A percentile compares a stretch with the other conserved stretches of the same genome.
Conservation (phyloP, 2,329 filamentous ascomycete species). For the Fusarium anguioides region DNA sequence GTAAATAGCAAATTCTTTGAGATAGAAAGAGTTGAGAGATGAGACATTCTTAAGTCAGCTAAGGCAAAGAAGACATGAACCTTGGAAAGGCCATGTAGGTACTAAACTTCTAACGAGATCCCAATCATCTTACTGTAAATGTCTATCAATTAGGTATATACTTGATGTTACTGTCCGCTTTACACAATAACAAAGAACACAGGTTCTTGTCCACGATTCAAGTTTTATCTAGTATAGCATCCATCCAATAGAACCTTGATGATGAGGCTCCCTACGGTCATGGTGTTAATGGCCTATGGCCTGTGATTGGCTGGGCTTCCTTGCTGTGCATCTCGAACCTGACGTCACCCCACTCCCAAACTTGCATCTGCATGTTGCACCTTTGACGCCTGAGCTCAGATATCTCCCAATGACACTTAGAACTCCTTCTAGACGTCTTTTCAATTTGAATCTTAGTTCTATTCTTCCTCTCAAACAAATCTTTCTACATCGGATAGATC, state of each 20-base stretch:
- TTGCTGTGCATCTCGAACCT: constrained; percentile 25
- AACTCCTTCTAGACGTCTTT: constrained; percentile 14
- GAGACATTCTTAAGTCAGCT: neutral
- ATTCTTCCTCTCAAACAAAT: neutral
- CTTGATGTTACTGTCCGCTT: no score
- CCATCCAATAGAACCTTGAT: no score
- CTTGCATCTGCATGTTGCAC: constrained; percentile 27
- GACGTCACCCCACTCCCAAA: constrained; percentile 49
- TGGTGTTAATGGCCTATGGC: neutral
- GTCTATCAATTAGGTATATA: no score
- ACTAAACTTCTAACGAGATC: neutral
- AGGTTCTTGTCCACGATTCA: no score
- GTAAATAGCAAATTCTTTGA: neutral
- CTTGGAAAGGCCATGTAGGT: neutral
- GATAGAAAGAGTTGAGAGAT: constrained; percentile 3
- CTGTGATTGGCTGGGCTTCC: constrained; percentile 9
- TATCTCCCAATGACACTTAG: constrained; percentile 35
- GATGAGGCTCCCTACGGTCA: neutral
- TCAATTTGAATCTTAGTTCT: constrained; percentile 3
- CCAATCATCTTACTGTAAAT: no score
- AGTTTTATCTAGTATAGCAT: no score
- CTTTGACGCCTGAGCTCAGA: constrained; percentile 21
- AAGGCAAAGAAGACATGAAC: neutral
- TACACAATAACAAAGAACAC: no score
- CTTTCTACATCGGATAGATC: neutral